phyloP scores from a whole-genome alignment of 305 asterid genomes.

The Andrographis paniculata region DNA sequence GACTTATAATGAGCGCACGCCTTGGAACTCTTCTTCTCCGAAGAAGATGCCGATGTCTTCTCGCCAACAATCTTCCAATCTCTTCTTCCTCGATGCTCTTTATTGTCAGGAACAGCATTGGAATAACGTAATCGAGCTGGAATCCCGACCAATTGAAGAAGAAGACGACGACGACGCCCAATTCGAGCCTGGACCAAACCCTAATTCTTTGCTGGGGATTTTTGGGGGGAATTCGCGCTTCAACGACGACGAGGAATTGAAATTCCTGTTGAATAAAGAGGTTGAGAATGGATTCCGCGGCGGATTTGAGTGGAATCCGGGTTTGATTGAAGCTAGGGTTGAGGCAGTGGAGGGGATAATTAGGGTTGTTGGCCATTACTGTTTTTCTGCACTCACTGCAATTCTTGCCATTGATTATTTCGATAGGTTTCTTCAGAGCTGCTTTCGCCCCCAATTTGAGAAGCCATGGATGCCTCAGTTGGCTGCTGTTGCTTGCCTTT shows the following conservation, averaged over 20 bases:
- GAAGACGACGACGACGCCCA: neutral
- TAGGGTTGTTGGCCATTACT: conserved; percentile 36
- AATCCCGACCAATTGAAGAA: neutral
- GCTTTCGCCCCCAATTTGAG: conserved; percentile 19
- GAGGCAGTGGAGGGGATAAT: conserved; percentile 75
- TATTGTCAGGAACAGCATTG: conserved; percentile 27
- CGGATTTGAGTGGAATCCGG: conserved; percentile 21
- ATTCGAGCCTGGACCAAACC: neutral
- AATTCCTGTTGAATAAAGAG: conserved; percentile 46
- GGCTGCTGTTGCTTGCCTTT: conserved; percentile 49
- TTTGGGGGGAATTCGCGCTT: conserved; percentile 23
- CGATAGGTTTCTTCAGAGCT: conserved; percentile 40
- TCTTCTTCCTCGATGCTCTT: conserved; percentile 18
- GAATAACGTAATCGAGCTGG: conserved; percentile 1
- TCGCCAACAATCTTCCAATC: conserved; percentile 12
- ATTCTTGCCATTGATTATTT: conserved; percentile 73
- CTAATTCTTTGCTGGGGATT: conserved; percentile 21
- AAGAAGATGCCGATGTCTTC: conserved; percentile 18
- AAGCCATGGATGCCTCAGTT: conserved; percentile 80
- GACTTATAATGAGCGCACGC: conserved; percentile 22
- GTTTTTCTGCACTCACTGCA: conserved; percentile 66
- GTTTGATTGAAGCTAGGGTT: conserved; percentile 28
- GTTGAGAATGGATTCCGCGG: conserved; percentile 21
- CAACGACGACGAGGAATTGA: conserved; percentile 18
- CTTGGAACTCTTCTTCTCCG: conserved; percentile 18